Evolutionary conservation across 192 early-diverging fungal genomes (phyloP).

Genomic region (Backusella macrospora): DNA sequence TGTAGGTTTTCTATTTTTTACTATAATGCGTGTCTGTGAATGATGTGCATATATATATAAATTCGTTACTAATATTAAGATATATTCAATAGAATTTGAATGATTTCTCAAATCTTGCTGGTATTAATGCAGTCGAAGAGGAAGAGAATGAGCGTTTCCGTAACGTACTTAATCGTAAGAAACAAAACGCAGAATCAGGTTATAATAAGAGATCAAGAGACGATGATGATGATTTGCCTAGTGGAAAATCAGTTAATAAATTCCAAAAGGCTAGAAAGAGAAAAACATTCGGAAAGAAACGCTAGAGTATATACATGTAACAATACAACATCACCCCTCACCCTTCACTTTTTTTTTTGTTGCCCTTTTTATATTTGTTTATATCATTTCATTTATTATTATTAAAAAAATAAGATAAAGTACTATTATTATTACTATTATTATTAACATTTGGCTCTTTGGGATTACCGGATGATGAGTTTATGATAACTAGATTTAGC

Average conservation of each 20-base stretch:
- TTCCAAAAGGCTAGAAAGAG: slow-evolving; percentile 12
- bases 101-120: slow-evolving; percentile 55
- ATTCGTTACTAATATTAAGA: background rate
- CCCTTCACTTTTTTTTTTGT: background rate
- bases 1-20: slow-evolving; percentile 44
- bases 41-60: background rate
- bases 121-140: slow-evolving; percentile 53
- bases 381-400: slow-evolving; percentile 13
- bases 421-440: background rate
- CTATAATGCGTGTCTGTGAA: background rate
- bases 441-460: background rate
- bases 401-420: background rate
- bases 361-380: background rate
- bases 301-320: slow-evolving; percentile 3
- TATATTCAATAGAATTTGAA: slow-evolving; percentile 50
- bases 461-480: too few relatives aligned
- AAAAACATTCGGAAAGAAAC: background rate
- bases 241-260: background rate
- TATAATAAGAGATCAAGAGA: slow-evolving; percentile 27
- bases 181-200: slow-evolving; percentile 43
- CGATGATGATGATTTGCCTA: background rate
- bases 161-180: slow-evolving; percentile 50
- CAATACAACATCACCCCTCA: background rate
- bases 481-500: too few relatives aligned
- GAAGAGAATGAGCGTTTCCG: slow-evolving; percentile 45